A percentile compares a stretch with the other conserved stretches of the same genome.
Conservation (phyloP, 192 early-diverging fungal genomes). For the Gonapodya prolifera region DNA sequence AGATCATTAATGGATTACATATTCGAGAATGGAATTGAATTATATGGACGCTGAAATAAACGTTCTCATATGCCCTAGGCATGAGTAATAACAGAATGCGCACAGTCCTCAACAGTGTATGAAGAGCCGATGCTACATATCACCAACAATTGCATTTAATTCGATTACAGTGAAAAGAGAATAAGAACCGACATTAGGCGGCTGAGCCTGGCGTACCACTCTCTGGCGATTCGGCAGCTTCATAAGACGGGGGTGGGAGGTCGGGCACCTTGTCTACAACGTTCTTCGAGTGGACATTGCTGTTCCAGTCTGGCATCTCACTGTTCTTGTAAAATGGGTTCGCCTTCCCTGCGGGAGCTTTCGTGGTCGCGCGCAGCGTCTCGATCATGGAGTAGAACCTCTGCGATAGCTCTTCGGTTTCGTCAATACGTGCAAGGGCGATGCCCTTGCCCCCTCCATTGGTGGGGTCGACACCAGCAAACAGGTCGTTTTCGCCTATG, state of each 20-base stretch:
- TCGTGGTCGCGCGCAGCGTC: slow-evolving; percentile 10
- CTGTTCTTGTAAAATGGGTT: slow-evolving; percentile 12
- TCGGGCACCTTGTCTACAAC: slow-evolving; percentile 17
- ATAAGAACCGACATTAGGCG: background rate
- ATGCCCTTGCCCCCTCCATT: slow-evolving; percentile 4
- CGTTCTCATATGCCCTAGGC: too few species aligned
- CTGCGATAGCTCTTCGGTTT: slow-evolving; percentile 16
- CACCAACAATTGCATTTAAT: background rate
- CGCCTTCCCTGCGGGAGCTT: slow-evolving; percentile 8
- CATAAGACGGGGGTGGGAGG: slow-evolving; percentile 13
- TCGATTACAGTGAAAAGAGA: background rate
- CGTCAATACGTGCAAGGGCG: slow-evolving; percentile 11
- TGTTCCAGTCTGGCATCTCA: slow-evolving; percentile 8
- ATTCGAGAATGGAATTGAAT: background rate
- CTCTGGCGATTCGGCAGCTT: background rate
- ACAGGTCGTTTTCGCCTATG: slow-evolving; percentile 20
- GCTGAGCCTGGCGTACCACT: background rate
- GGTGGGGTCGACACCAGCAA: slow-evolving; percentile 9
- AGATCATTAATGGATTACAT: background rate
- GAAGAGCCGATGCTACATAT: too few species aligned
- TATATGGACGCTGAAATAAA: background rate
- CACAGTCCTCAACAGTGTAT: too few species aligned
- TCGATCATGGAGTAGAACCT: slow-evolving; percentile 18
- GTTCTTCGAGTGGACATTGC: background rate
- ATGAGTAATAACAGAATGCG: too few species aligned